These are phyloP conservation scores for Gossypium herbaceum DNA, from an alignment of 345 rosid genomes.

Conservation along the genomic window DNA sequence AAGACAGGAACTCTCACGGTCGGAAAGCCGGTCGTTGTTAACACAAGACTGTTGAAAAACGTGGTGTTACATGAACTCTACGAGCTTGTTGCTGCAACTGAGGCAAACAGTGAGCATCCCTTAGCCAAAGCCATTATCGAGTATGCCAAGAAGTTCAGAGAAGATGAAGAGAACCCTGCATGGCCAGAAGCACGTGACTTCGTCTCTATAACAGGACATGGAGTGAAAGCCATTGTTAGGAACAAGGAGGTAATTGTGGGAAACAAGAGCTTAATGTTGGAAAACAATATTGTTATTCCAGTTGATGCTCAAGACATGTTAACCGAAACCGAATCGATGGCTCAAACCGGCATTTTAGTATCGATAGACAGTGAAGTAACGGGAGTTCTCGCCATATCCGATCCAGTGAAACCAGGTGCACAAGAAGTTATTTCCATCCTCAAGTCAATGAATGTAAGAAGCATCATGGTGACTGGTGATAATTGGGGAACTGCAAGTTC, in stretches of 20 bases:
- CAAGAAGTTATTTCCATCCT: conserved; percentile 68
- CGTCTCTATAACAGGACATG: conserved; percentile 74
- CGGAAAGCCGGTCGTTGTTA: conserved; percentile 85
- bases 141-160: conserved; percentile 73
- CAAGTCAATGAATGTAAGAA: conserved; percentile 67
- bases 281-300: conserved; percentile 39
- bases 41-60: conserved; percentile 62
- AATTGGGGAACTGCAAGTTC: conserved; percentile 96
- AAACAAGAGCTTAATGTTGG: conserved; percentile 69
- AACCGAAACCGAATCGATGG: conserved; percentile 68
- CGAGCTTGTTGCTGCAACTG: conserved; percentile 77
- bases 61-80: conserved; percentile 73
- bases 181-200: conserved; percentile 88
- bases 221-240: conserved; percentile 67
- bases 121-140: conserved; percentile 83
- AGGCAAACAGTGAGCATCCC: conserved; percentile 96
- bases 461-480: conserved; percentile 95
- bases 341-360: conserved; percentile 78
- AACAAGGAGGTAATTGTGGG: conserved; percentile 68
- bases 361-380: conserved; percentile 51
- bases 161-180: conserved; percentile 62
- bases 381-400: conserved; percentile 77
- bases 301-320: conserved; percentile 64
- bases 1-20: conserved; percentile 95
- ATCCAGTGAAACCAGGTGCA: conserved; percentile 75